A percentile compares a stretch with the other conserved stretches of the same genome.
These are phyloP conservation scores for Lactarius trivialis DNA, from an alignment of 768 basidiomycete species.

Conservation along the genomic window DNA sequence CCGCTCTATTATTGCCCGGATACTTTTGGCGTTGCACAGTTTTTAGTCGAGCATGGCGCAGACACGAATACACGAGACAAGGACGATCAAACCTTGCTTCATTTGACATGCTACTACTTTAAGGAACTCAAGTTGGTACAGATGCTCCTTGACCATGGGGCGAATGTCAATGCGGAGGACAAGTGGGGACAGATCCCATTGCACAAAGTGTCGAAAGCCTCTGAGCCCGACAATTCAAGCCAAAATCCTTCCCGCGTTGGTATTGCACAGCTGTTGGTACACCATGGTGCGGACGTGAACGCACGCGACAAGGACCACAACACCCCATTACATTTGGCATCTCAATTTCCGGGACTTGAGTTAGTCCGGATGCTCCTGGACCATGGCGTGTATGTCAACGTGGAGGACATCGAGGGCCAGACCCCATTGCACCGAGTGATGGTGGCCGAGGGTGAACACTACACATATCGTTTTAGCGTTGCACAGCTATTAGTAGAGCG, in stretches of 20 bases:
- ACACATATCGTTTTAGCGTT: too few species aligned
- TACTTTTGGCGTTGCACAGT: neutral
- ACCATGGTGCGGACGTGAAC: too few species aligned
- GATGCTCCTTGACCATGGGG: neutral
- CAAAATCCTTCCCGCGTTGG: too few species aligned
- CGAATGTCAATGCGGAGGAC: neutral
- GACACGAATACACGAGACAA: neutral
- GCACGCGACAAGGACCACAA: too few species aligned
- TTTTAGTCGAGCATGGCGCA: neutral
- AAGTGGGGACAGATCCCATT: neutral
- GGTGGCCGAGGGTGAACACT: too few species aligned
- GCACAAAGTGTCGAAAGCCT: too few species aligned
- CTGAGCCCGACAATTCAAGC: too few species aligned
- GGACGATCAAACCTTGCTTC: neutral
- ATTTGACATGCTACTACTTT: neutral
- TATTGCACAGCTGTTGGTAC: too few species aligned
- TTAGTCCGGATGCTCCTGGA: neutral
- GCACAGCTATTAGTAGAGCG: too few species aligned
- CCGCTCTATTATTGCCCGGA: too few species aligned
- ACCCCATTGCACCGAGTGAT: neutral
- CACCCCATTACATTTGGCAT: too few species aligned
- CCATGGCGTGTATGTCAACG: neutral
- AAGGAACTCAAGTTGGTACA: neutral
- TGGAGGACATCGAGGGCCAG: neutral
- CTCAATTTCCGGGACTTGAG: too few species aligned